Conservation (phyloP, 2,329 filamentous ascomycete genomes). For the Cryphonectria parasitica region DNA sequence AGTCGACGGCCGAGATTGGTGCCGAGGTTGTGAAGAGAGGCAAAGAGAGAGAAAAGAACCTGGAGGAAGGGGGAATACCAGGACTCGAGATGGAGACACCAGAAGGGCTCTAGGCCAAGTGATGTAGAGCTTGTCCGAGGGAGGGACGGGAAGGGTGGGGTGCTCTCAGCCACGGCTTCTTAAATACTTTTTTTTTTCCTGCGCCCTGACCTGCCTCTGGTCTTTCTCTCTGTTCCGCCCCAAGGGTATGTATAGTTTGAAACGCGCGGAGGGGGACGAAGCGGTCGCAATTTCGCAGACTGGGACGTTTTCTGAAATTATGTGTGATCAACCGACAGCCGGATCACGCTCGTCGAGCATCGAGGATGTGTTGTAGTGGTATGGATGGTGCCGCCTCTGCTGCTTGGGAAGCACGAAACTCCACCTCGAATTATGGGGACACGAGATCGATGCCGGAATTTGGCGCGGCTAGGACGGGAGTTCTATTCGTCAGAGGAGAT, state of each 20-base stretch:
- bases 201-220: conserved; percentile 39
- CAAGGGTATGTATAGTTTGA: conserved; percentile 22
- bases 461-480: conserved; percentile 31
- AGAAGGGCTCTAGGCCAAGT: conserved; percentile 21
- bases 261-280: conserved; percentile 24
- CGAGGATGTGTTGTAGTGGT: conserved; percentile 29
- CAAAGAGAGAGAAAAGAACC: conserved; percentile 5
- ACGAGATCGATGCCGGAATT: conserved; percentile 40
- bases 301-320: conserved; percentile 27
- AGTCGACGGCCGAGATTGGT: conserved; percentile 7
- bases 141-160: conserved; percentile 36
- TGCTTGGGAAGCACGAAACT: conserved; percentile 34
- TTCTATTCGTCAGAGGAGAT: conserved; percentile 30
- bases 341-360: conserved; percentile 28
- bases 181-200: conserved; percentile 41
- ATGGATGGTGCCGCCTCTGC: conserved; percentile 36
- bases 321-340: conserved; percentile 27
- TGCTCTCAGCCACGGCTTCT: conserved; percentile 41
- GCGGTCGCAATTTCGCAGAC: conserved; percentile 24
- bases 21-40: conserved; percentile 11
- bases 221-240: conserved; percentile 34
- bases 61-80: conserved; percentile 24
- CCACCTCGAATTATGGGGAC: conserved; percentile 40
- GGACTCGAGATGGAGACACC: conserved; percentile 12
- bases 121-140: conserved; percentile 31